Conservation (phyloP, 371 early-diverging fungal genomes). For the Mycotypha africana region DNA sequence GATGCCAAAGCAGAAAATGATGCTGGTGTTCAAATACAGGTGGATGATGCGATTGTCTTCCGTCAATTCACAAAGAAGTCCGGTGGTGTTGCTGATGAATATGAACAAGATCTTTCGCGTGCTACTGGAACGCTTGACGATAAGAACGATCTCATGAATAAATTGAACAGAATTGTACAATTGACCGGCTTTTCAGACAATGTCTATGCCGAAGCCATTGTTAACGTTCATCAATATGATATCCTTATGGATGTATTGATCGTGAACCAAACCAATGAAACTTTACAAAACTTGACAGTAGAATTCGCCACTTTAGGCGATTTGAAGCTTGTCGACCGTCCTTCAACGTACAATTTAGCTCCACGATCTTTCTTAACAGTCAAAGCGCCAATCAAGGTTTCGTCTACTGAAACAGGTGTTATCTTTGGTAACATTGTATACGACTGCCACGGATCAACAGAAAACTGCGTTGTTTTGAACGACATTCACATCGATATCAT, state of each 20-base stretch:
- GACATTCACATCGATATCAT: conserved; percentile 98
- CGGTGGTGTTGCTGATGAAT: conserved; percentile 70
- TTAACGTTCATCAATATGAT: conserved; percentile 95
- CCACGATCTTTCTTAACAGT: conserved; percentile 91
- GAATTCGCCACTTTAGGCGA: conserved; percentile 98
- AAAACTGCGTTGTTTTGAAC: conserved; percentile 88
- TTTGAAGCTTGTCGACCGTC: conserved; percentile 94
- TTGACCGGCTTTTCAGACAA: conserved; percentile 98
- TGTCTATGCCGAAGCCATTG: conserved; percentile 98
- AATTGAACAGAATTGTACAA: conserved; percentile 90
- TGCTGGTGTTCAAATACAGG: conserved; percentile 69
- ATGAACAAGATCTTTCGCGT: conserved; percentile 81
- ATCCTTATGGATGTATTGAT: conserved; percentile 94
- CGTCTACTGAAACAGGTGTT: conserved; percentile 95
- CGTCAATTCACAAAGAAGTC: conserved; percentile 79
- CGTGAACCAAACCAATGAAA: conserved; percentile 96
- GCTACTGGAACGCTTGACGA: conserved; percentile 77
- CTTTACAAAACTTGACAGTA: conserved; percentile 93
- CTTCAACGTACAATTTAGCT: conserved; percentile 84
- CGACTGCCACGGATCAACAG: conserved; percentile 80
- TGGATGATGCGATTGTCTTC: conserved; percentile 86
- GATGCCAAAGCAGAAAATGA: conserved; percentile 61
- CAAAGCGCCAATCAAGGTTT: conserved; percentile 96
- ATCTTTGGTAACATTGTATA: conserved; percentile 98
- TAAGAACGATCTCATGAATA: conserved; percentile 76